These are phyloP conservation scores for Hymenoscyphus salicellus DNA, from an alignment of 2,329 filamentous ascomycete species.

Conservation along the genomic window DNA sequence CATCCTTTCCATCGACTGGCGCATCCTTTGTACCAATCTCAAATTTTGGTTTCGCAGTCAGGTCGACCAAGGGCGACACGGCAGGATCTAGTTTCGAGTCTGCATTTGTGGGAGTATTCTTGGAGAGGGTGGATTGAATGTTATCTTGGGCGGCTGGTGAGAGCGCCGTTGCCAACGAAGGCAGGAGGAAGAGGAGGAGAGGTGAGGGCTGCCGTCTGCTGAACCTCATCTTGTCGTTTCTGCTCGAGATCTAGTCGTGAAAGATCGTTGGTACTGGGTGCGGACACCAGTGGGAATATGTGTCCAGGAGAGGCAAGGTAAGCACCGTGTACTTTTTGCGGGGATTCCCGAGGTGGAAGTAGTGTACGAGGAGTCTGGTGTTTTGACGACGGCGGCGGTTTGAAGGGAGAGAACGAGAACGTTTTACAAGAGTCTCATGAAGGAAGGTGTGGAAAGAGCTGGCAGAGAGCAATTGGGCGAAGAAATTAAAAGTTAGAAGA, in stretches of 20 bases:
- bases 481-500: background rate
- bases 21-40: constrained; percentile 67
- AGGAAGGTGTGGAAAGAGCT: background rate
- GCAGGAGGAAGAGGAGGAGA: constrained; percentile 59
- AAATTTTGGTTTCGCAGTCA: constrained; percentile 35
- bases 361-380: background rate
- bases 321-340: constrained; percentile 1
- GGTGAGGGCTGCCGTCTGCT: constrained; percentile 49
- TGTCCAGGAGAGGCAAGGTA: background rate
- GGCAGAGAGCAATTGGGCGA: background rate
- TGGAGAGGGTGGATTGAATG: constrained; percentile 23
- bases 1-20: constrained; percentile 88
- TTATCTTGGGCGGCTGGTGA: constrained; percentile 30
- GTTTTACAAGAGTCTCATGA: background rate
- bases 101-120: constrained; percentile 20
- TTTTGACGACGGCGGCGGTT: background rate
- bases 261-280: background rate
- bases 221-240: constrained; percentile 53
- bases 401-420: background rate
- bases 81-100: constrained; percentile 20
- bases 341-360: background rate
- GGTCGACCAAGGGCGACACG: constrained; percentile 25
- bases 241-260: constrained; percentile 7
- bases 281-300: background rate
- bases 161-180: constrained; percentile 50